Conservation (phyloP, 2,329 filamentous ascomycete species). For the Nemania abortiva region DNA sequence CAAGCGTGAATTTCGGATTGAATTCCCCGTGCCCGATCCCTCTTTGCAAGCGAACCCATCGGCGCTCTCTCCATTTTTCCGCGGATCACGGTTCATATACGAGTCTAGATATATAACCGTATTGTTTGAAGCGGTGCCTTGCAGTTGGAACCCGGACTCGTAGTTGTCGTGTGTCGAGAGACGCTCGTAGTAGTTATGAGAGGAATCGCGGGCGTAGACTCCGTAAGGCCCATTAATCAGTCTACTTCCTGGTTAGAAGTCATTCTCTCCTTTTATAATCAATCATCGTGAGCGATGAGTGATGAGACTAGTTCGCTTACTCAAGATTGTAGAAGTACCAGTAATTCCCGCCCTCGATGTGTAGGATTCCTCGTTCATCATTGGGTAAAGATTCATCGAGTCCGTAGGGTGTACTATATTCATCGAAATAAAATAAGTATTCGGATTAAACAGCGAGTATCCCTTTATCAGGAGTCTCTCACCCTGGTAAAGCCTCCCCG, state of each 20-base stretch:
- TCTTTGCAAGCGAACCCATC: conserved; percentile 63
- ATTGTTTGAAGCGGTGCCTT: conserved; percentile 53
- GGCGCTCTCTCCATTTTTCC: conserved; percentile 65
- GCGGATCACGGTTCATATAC: conserved; percentile 59
- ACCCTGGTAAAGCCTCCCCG: conserved; percentile 56
- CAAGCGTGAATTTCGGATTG: conserved; percentile 58
- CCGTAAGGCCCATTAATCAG: conserved; percentile 56
- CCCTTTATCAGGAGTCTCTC: background rate
- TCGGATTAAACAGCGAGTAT: background rate
- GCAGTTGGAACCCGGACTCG: conserved; percentile 53
- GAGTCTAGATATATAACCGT: conserved; percentile 59
- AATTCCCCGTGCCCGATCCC: conserved; percentile 60
- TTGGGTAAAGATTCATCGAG: conserved; percentile 56
- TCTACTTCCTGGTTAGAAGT: conserved; percentile 17
- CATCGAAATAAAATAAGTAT: background rate
- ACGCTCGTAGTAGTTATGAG: conserved; percentile 55
- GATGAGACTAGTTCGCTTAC: conserved; percentile 14
- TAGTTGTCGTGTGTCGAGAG: conserved; percentile 55
- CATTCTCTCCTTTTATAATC: background rate
- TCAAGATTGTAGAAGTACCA: conserved; percentile 60
- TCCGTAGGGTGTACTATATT: conserved; percentile 51
- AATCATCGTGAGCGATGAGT: background rate
- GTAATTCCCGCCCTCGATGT: conserved; percentile 59
- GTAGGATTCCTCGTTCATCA: conserved; percentile 59
- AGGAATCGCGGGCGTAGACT: conserved; percentile 53